phyloP scores from a whole-genome alignment of 176 grass and related monocot genomes.

The Microstegium vimineum region DNA sequence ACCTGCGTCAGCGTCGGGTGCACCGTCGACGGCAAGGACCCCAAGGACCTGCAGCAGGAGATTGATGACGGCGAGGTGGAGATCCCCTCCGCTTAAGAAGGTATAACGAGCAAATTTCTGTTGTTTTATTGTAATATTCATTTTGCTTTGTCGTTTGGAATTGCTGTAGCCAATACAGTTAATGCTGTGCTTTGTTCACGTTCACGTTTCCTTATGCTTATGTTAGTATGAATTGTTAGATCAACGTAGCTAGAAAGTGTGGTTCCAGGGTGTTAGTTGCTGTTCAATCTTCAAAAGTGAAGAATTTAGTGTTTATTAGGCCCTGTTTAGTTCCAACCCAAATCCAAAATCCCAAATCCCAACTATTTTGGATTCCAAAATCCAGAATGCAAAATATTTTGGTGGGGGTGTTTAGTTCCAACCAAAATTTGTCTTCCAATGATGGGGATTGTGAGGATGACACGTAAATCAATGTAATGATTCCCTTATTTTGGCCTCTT shows the following conservation, averaged over 20 bases:
- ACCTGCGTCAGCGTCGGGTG: slow-evolving; percentile 66
- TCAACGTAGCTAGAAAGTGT: background rate
- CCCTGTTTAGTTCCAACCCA: no score
- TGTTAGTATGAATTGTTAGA: background rate
- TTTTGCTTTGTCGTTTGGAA: background rate
- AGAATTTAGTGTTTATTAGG: background rate
- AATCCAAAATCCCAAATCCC: no score
- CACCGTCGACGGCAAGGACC: slow-evolving; percentile 69
- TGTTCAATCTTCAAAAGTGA: background rate
- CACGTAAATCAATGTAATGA: no score
- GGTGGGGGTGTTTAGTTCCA: no score
- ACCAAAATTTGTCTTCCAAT: no score
- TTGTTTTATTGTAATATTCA: background rate
- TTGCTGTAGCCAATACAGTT: background rate
- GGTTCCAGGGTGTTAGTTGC: background rate
- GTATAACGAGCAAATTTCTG: background rate
- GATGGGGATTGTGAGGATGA: no score
- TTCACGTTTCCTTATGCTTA: background rate
- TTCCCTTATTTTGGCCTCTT: no score
- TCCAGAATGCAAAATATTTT: no score
- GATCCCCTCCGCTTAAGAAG: slow-evolving; percentile 44
- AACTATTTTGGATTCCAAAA: no score
- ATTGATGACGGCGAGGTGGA: slow-evolving; percentile 59
- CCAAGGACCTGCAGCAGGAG: slow-evolving; percentile 72
- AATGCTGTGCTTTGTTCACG: background rate